Base-by-base conservation (phyloP, 2,329 filamentous ascomycete genomes). In the Chaetomium sp. region DNA sequence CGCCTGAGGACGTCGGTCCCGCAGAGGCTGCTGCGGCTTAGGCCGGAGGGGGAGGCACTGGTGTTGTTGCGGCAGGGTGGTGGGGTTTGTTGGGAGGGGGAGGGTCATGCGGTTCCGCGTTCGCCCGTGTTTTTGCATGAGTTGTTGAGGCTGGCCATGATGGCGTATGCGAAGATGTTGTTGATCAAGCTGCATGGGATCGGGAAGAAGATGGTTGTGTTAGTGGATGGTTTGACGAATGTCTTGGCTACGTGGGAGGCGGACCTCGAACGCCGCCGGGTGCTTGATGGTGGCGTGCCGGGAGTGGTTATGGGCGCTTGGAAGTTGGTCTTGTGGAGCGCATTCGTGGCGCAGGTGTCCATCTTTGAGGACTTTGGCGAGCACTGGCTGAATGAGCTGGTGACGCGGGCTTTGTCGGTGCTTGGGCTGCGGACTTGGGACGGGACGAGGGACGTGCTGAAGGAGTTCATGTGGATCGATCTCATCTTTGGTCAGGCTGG, bases 401-500 rank as follows among this genome's bases (percentile, higher is more conserved):
- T 66, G 49, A 12, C 12, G 8, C 31, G 23, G 16, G 49, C 35
- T 0, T 13, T 58, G n/a, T 16, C 25, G 6, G 45, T n/a, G 8
- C 42, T 65, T 2, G 60, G 58, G 3, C 10, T 68, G 47, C 42
- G 25, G 13, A 54, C 49, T 0, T 67, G 67, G 67, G 25, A 16
- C 2, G 58, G 65, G 29, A 50, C 42, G 10, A 64, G 58, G 45
- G n/a, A 1, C 4, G 54, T 65, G 16, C 33, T 68, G 27, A 67
- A 63, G 45, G 42, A 33, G 7, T 68, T 67, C 31, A 29, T 68
- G 13, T 68, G 67, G 67, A 60, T 68, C 10, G 67, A 68, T 38
- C 23, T 25, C 21, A 21, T 58, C 2, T 60, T 66, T 25, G 64
- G 66, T 38, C 12, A 62, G 19, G 25, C 51, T 5, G 57, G 25